Percentiles rank a stretch among this genome's conserved stretches.
Conservation (phyloP, 1,139 yeast species). For the Yamadazyma conglobata region DNA sequence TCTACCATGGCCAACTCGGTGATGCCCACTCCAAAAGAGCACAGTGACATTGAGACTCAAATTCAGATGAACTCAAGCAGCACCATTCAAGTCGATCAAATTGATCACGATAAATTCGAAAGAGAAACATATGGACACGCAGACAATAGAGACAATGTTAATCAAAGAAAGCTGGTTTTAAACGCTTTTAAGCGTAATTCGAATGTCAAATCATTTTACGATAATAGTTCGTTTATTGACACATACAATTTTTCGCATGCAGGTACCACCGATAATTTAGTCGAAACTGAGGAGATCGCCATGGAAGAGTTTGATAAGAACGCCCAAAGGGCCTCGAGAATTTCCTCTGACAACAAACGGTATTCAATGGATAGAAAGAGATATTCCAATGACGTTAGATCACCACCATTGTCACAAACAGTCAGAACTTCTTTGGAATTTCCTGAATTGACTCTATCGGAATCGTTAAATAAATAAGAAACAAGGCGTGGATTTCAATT, state of each 20-base stretch:
- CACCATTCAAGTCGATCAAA: constrained; percentile 11
- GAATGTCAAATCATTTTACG: constrained; percentile 23
- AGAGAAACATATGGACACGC: constrained; percentile 1
- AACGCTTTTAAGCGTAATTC: constrained; percentile 27
- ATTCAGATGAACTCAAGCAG: constrained; percentile 13
- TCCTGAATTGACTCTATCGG: constrained; percentile 14
- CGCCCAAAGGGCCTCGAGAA: constrained; percentile 21
- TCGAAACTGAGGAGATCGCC: constrained; percentile 49
- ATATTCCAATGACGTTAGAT: constrained; percentile 6
- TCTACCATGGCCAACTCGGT: constrained; percentile 6
- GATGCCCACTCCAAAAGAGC: constrained; percentile 2
- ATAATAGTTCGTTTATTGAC: constrained; percentile 30
- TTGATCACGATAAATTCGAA: background rate
- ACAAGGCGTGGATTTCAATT: constrained; percentile 1
- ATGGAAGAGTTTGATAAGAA: constrained; percentile 41
- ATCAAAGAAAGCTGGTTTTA: constrained; percentile 21
- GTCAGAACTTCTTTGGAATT: constrained; percentile 16
- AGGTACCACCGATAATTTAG: constrained; percentile 15
- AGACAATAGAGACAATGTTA: constrained; percentile 1
- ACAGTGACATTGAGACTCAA: constrained; percentile 9
- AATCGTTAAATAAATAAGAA: constrained; percentile 7
- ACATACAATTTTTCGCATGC: constrained; percentile 20
- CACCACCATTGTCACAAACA: background rate
- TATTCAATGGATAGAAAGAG: constrained; percentile 8
- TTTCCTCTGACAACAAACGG: constrained; percentile 24